Evolutionary conservation across 768 basidiomycete genomes (phyloP).

Genomic region (Russula abietina): DNA sequence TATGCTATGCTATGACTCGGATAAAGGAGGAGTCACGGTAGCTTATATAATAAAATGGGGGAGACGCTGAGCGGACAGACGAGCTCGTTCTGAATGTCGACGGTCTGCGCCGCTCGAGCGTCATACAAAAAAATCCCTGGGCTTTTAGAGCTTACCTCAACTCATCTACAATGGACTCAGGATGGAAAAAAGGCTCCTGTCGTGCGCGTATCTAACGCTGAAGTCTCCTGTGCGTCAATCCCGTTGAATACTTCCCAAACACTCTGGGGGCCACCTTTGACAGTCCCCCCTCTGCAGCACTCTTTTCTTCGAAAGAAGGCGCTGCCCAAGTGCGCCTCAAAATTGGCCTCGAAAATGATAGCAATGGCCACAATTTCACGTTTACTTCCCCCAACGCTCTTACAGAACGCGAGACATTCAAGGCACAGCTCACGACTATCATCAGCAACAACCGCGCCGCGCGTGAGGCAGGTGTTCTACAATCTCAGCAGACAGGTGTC

Average conservation of each 20-base stretch:
- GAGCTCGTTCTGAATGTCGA: slow-evolving; percentile 25
- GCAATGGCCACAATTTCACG: slow-evolving; percentile 75
- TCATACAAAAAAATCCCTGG: slow-evolving; percentile 82
- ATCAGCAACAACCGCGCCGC: slow-evolving; percentile 62
- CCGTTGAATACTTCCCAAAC: slow-evolving; percentile 22
- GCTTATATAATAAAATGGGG: slow-evolving; percentile 18
- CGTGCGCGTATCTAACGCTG: slow-evolving; percentile 54
- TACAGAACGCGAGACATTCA: slow-evolving; percentile 76
- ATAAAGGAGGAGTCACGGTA: too few species aligned
- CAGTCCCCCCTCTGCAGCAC: slow-evolving; percentile 39
- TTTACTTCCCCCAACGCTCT: slow-evolving; percentile 68
- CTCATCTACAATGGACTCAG: slow-evolving; percentile 74
- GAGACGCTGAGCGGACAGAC: background rate
- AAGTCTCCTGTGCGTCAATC: slow-evolving; percentile 47
- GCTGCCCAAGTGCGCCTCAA: slow-evolving; percentile 76
- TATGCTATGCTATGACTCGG: background rate
- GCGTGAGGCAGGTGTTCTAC: slow-evolving; percentile 16
- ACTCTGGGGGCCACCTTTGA: background rate
- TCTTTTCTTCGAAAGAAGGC: slow-evolving; percentile 83
- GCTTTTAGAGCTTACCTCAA: slow-evolving; percentile 65
- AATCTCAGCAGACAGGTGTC: slow-evolving; percentile 20
- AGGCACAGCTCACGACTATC: slow-evolving; percentile 68
- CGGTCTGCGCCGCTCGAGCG: slow-evolving; percentile 50
- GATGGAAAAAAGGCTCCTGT: slow-evolving; percentile 60
- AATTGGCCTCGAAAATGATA: slow-evolving; percentile 60